Base-by-base conservation (phyloP, 257 asterid genomes). In the Gentiana dahurica region DNA sequence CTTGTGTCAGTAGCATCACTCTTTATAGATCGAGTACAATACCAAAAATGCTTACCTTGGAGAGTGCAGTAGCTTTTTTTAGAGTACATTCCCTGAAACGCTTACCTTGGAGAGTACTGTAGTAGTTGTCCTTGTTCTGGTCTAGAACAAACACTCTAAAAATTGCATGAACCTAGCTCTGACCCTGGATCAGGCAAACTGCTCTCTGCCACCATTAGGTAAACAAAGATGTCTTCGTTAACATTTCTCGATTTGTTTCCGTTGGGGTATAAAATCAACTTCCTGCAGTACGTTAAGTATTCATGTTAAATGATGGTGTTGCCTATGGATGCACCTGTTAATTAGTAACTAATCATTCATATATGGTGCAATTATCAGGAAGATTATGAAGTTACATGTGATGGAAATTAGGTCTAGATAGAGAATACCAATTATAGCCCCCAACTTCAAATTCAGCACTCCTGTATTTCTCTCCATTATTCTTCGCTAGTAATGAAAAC, bases 201-300 rank as follows among this genome's bases (percentile, higher is more conserved):
- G 53, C 59, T 62, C 32, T 79, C 78, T 35, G 65, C 75, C 35
- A 78, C 35, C 67, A 60, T 63, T 67, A 87, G 62, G 74, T 81
- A 78, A 1, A 78, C 3, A 65, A 94, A 84, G 54, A 87, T 55
- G 59, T 78, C 73, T 44, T 78, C 88, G 0, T 62, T 67, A 12
- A 73, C 55, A 55, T 67, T 79, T 69, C 79, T 87, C 71, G 46
- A 62, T 69, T 79, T 79, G 84, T 87, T 78, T 52, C 94, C 96
- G 49, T 74, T 75, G 12, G 84, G 95, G 77, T 79, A 66, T 57
- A 84, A 53, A 44, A 66, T 65, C 69, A 86, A 75, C 65, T 78
- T 76, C 95, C 95, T 85, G 76, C 64, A 53, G 41, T 33, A 15
- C 24, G 24, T 15, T 51, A 1, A 4, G 13, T 41, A 6, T 34